These are phyloP conservation scores for Xylaria sp. DNA, from an alignment of 2,329 filamentous ascomycete species.

Conservation along the genomic window DNA sequence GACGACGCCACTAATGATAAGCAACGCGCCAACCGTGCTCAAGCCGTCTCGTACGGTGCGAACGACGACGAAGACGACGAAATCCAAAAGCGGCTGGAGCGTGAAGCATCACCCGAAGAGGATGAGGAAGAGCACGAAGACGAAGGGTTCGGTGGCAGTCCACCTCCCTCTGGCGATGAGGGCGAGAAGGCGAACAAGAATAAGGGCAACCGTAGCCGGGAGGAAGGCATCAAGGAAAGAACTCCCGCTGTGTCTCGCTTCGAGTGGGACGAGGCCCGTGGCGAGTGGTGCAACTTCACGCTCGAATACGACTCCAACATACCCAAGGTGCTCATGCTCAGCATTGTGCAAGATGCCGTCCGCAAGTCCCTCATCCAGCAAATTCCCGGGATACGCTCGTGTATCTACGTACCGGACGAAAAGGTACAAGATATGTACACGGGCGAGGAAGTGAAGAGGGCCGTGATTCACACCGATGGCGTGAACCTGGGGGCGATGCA, in stretches of 20 bases:
- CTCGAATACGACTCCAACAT: slow-evolving; percentile 83
- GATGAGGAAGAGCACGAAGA: slow-evolving; percentile 69
- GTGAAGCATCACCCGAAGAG: slow-evolving; percentile 66
- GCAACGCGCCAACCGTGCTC: slow-evolving; percentile 77
- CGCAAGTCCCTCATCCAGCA: slow-evolving; percentile 86
- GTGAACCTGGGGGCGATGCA: slow-evolving; percentile 94
- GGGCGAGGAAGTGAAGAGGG: slow-evolving; percentile 61
- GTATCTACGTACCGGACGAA: slow-evolving; percentile 73
- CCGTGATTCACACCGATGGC: slow-evolving; percentile 80
- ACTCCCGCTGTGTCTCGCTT: slow-evolving; percentile 78
- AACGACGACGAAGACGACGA: slow-evolving; percentile 92
- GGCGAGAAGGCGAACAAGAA: slow-evolving; percentile 53
- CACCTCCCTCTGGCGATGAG: slow-evolving; percentile 54
- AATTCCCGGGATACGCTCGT: slow-evolving; percentile 79
- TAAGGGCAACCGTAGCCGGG: slow-evolving; percentile 60
- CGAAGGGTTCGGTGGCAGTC: slow-evolving; percentile 64
- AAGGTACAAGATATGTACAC: slow-evolving; percentile 60
- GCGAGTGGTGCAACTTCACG: slow-evolving; percentile 81
- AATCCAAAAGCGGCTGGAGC: slow-evolving; percentile 72
- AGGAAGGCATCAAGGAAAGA: slow-evolving; percentile 71
- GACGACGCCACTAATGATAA: slow-evolving; percentile 81
- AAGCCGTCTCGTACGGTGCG: slow-evolving; percentile 88
- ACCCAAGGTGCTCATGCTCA: slow-evolving; percentile 93
- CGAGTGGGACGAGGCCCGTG: slow-evolving; percentile 78
- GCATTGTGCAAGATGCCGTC: slow-evolving; percentile 84